Conservation (phyloP, 2,329 filamentous ascomycete species). For the Pezicula radicicola region DNA sequence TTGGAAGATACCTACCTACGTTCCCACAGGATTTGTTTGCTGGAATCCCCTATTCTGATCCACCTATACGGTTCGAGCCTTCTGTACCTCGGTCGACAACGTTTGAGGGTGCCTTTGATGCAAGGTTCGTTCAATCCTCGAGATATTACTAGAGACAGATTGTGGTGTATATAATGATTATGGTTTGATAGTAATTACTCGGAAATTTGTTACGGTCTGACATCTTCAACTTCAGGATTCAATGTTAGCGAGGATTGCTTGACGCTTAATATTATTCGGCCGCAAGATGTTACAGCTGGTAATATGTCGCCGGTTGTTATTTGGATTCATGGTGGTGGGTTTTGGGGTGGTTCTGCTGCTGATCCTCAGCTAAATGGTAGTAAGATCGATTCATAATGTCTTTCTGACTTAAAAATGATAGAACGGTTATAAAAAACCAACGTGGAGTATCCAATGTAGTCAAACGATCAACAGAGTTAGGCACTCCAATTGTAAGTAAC, state of each 20-base stretch:
- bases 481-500: constrained; percentile 1
- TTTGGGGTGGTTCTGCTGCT: constrained; percentile 34
- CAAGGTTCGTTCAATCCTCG: background rate
- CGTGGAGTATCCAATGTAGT: background rate
- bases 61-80: background rate
- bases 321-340: constrained; percentile 4
- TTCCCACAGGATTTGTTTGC: constrained; percentile 8
- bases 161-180: background rate
- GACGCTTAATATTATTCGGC: constrained; percentile 2
- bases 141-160: background rate
- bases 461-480: background rate
- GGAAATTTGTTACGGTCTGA: background rate
- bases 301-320: background rate
- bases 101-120: background rate
- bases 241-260: constrained; percentile 3
- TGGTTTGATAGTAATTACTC: background rate
- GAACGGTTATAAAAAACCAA: background rate
- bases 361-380: constrained; percentile 50
- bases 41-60: constrained; percentile 8
- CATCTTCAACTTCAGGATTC: background rate
- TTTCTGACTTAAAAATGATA: background rate
- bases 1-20: background rate
- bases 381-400: background rate
- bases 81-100: background rate
- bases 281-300: background rate